A percentile compares a stretch with the other conserved stretches of the same genome.
phyloP scores from a whole-genome alignment of 371 early-diverging fungal genomes.

The Actinomucor elegans region DNA sequence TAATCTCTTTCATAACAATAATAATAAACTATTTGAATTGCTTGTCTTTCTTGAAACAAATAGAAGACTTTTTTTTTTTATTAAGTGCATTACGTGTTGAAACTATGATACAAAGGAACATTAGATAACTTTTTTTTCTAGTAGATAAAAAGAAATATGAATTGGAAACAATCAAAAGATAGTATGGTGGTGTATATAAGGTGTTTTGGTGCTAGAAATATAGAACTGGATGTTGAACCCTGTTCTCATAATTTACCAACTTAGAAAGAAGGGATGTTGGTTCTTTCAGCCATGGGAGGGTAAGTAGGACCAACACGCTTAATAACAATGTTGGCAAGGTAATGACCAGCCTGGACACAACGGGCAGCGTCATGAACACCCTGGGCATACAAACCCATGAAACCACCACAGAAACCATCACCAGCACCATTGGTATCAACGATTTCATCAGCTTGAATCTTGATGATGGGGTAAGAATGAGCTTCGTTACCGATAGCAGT shows the following conservation, averaged over 20 bases:
- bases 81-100: not conserved
- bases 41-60: no score
- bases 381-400: constrained; percentile 80
- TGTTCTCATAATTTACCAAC: not conserved
- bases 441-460: constrained; percentile 69
- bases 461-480: constrained; percentile 70
- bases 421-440: constrained; percentile 98
- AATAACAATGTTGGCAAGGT: constrained; percentile 88
- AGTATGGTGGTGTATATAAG: no score
- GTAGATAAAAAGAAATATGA: not conserved
- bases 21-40: not conserved
- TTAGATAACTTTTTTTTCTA: not conserved
- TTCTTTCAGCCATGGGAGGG: constrained; percentile 53
- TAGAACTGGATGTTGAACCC: constrained; percentile 1
- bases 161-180: no score
- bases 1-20: not conserved
- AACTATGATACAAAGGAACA: constrained; percentile 1
- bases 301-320: constrained; percentile 87
- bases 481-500: constrained; percentile 66
- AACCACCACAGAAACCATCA: constrained; percentile 96
- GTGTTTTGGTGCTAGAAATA: no score
- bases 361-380: constrained; percentile 59
- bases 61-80: not conserved
- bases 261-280: constrained; percentile 48
- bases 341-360: constrained; percentile 87